These are phyloP conservation scores for Geotrichum fermentans DNA, from an alignment of 1,139 yeast genomes.

Conservation along the genomic window DNA sequence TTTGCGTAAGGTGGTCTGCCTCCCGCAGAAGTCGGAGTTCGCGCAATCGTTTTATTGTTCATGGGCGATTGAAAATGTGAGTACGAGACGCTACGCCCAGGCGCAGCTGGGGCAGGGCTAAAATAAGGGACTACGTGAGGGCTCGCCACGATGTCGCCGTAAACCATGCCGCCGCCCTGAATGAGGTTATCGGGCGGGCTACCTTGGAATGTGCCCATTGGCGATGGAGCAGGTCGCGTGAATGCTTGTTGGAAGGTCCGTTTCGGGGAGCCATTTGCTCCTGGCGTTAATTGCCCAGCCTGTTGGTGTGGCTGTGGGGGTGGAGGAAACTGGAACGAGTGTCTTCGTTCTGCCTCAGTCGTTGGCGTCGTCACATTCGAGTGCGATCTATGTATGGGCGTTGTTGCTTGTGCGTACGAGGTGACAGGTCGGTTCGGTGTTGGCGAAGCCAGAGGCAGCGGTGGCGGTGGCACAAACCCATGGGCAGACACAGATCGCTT, in stretches of 20 bases:
- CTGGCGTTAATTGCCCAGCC: conserved; percentile 1
- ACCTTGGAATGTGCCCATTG: neutral
- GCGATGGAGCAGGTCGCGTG: neutral
- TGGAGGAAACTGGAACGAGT: conserved; percentile 7
- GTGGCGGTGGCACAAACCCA: neutral
- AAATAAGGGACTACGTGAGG: neutral
- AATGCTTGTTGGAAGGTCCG: conserved; percentile 25
- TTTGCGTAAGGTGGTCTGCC: neutral
- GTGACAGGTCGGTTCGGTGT: neutral
- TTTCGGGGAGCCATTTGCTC: conserved; percentile 23
- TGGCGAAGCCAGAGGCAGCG: neutral
- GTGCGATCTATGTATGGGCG: neutral
- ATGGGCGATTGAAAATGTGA: too few species aligned
- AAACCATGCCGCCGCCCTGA: neutral
- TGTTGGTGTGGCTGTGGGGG: neutral
- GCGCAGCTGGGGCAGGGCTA: neutral
- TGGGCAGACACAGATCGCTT: neutral
- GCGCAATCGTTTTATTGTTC: too few species aligned
- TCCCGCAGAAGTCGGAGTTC: neutral
- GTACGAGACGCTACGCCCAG: neutral
- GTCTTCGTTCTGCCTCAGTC: conserved; percentile 4
- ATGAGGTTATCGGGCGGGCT: neutral
- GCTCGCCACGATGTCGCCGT: neutral
- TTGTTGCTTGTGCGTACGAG: neutral
- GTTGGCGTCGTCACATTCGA: neutral